Evolutionary conservation across 805 yeast genomes (phyloP).

Genomic region (Metschnikowia drakensbergensis): DNA sequence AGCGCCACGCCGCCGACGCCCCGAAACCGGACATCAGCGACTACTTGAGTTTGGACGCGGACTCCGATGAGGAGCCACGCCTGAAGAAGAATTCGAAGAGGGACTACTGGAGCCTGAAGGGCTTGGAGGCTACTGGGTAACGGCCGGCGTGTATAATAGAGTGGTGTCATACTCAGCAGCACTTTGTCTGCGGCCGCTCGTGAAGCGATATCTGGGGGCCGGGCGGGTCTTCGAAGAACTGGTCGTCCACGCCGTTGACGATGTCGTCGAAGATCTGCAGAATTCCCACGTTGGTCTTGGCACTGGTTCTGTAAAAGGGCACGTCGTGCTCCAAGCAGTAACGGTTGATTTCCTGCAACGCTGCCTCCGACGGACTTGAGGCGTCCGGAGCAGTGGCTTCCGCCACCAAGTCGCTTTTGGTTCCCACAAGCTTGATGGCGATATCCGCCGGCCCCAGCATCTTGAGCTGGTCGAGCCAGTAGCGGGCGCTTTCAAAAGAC

Average conservation of each 20-base stretch:
- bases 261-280: slow-evolving; percentile 31
- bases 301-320: slow-evolving; percentile 49
- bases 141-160: slow-evolving; percentile 2
- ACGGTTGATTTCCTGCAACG: slow-evolving; percentile 14
- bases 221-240: slow-evolving; percentile 23
- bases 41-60: slow-evolving; percentile 21
- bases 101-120: slow-evolving; percentile 43
- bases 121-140: slow-evolving; percentile 23
- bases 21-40: slow-evolving; percentile 14
- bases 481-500: slow-evolving; percentile 67
- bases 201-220: background rate
- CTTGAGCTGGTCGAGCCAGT: slow-evolving; percentile 82
- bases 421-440: slow-evolving; percentile 63
- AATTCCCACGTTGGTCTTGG: slow-evolving; percentile 68
- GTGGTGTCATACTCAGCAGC: background rate
- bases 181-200: background rate
- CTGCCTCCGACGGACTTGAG: background rate
- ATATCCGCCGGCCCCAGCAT: slow-evolving; percentile 24
- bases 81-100: slow-evolving; percentile 35
- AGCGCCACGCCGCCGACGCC: background rate
- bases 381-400: background rate
- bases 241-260: slow-evolving; percentile 29
- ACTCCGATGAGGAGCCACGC: slow-evolving; percentile 16
- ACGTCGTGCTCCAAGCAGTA: slow-evolving; percentile 18
- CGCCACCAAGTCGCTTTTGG: slow-evolving; percentile 64